Base-by-base conservation (phyloP, 176 grass and related monocot species). In the Zoysia pacifica region DNA sequence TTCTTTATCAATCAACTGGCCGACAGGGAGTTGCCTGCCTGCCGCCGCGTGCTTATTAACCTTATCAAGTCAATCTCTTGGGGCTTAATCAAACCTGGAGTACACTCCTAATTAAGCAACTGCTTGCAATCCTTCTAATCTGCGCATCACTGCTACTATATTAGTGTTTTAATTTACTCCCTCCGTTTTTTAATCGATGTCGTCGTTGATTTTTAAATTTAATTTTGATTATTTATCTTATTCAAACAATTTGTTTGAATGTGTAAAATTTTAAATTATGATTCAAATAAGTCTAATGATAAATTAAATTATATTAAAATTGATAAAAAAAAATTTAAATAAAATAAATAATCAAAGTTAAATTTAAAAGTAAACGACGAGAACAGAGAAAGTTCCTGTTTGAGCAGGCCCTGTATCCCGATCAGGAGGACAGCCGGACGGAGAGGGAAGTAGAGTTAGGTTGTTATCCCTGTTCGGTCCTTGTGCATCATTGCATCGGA, bases 401-500 rank as follows among this genome's bases (percentile, higher is more conserved):
- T 51, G 16, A n/a, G 16, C 16, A 20, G 3, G 66, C 42, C 35
- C 18, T 47, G 44, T 49, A 64, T 12, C 18, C 20, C 60, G 65
- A 46, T 72, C 19, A 56, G 15, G 6, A 38, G 78, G 40, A 62
- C 54, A 51, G 41, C 38, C 37, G 4, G 36, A 72, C 14, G 15
- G 11, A 15, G 9, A 47, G 40, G 46, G 42, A 40, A 70, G 76
- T 75, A 80, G 76, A 11, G 11, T 19, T 4, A 11, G 9, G 20
- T 36, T 19, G 81, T 76, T 81, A 11, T 28, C 28, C 63, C 63
- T 56, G 70, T 70, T 80, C 65, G 40, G 59, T 59, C 68, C 20
- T 79, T 69, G 28, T 60, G 68, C 20, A 80, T 73, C 81, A 75
- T 74, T 51, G 81, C 67, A 52, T 65, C 63, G 65, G 39, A 63